phyloP scores from a whole-genome alignment of 2,329 filamentous ascomycete genomes.

The Blastomyces percursus region DNA sequence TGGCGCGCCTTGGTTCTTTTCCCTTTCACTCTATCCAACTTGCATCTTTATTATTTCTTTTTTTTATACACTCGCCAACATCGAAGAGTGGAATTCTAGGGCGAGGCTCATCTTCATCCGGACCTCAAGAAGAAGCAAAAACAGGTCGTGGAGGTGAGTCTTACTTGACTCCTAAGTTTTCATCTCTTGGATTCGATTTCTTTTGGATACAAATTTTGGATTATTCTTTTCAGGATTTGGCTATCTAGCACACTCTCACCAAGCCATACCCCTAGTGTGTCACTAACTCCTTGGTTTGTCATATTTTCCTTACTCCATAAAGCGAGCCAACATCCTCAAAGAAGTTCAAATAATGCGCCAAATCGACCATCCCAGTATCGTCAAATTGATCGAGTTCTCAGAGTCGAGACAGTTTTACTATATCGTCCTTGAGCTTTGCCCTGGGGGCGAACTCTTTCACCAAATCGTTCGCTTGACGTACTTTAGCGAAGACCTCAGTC shows the following conservation, averaged over 20 bases:
- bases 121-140: constrained; percentile 80
- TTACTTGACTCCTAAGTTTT: constrained; percentile 21
- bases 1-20: not conserved
- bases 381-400: constrained; percentile 85
- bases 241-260: not conserved
- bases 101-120: constrained; percentile 85
- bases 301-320: constrained; percentile 13
- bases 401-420: constrained; percentile 96
- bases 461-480: constrained; percentile 97
- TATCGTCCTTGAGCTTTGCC: constrained; percentile 89
- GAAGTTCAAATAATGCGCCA: constrained; percentile 99
- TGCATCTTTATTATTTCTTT: constrained; percentile 23
- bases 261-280: not conserved
- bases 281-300: constrained; percentile 18
- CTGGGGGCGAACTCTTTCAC: constrained; percentile 93
- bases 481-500: constrained; percentile 89
- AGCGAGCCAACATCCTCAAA: constrained; percentile 96
- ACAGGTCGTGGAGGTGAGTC: constrained; percentile 91
- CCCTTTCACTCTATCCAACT: constrained; percentile 16
- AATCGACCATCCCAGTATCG: constrained; percentile 89
- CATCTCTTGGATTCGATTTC: constrained; percentile 8
- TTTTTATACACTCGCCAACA: constrained; percentile 39
- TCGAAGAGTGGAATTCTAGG: constrained; percentile 48
- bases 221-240: not conserved
- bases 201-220: not conserved